Evolutionary conservation across 2,329 filamentous ascomycete species (phyloP).

Genomic region (Arachnomyces sp.): DNA sequence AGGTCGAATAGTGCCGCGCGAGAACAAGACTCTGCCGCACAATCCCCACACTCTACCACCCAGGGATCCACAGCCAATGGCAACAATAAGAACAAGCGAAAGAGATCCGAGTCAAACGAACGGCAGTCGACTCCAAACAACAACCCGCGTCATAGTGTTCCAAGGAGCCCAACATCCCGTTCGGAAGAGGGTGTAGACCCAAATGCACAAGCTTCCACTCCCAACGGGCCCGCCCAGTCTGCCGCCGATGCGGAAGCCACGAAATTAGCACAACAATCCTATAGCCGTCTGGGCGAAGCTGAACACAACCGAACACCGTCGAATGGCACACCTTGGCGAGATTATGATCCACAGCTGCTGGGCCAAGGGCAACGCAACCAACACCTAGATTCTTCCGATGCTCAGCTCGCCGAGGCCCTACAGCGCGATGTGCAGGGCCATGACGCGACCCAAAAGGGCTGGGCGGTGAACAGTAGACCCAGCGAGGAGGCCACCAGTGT

Average conservation of each 20-base stretch:
- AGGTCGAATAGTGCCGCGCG: slow-evolving; percentile 31
- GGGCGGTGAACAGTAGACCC: slow-evolving; percentile 27
- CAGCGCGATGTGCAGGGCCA: slow-evolving; percentile 41
- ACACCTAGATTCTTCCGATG: slow-evolving; percentile 40
- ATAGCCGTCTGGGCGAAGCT: not conserved
- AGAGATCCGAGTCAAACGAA: slow-evolving; percentile 59
- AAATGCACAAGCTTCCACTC: slow-evolving; percentile 13
- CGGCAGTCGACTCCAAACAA: slow-evolving; percentile 25
- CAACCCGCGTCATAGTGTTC: slow-evolving; percentile 28
- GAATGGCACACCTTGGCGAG: slow-evolving; percentile 22
- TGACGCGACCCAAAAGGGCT: slow-evolving; percentile 25
- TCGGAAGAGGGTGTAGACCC: slow-evolving; percentile 26
- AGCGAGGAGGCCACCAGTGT: slow-evolving; percentile 27
- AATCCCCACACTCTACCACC: slow-evolving; percentile 21
- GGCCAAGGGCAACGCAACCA: slow-evolving; percentile 41
- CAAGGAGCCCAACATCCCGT: slow-evolving; percentile 30
- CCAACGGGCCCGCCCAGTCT: slow-evolving; percentile 15
- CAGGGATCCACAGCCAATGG: slow-evolving; percentile 11
- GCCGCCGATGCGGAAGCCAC: slow-evolving; percentile 13
- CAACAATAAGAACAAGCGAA: slow-evolving; percentile 50
- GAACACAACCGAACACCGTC: not conserved
- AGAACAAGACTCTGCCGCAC: slow-evolving; percentile 15
- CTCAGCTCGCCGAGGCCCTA: slow-evolving; percentile 44
- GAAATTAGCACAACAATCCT: slow-evolving; percentile 4
- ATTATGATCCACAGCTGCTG: slow-evolving; percentile 33